Base-by-base conservation (phyloP, 1,284 basidiomycete genomes). In the Inonotus hispidus region DNA sequence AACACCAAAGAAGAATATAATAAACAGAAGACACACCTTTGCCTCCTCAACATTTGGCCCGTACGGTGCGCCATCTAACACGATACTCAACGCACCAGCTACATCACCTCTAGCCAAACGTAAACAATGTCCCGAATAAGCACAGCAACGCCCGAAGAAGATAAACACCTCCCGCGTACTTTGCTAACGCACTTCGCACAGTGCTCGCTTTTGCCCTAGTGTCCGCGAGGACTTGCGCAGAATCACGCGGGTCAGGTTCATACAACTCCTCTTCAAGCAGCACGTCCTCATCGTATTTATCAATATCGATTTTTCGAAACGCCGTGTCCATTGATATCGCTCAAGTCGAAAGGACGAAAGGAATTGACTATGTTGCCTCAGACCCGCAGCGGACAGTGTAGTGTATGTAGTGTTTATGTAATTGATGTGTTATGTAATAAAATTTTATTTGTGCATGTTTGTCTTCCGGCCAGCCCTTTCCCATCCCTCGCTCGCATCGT, bases 221-320 rank as follows among this genome's bases (percentile, higher is more conserved):
- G 62, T 95, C 90, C 46, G 79, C 79, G 52, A 92, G 72, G 29
- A 90, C 87, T 66, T 91, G 86, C 0, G 82, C 77, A 0, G 93
- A 85, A 56, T 87, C 84, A 61, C 94, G 82, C 13, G 92, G 88
- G 71, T 98, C 95, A 1, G 91, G 82, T 55, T 93, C 90, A 71
- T 90, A 94, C 38, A 98, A 82, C 69, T 98, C 93, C 35, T 82
- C 83, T 63, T 95, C 91, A 52, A 87, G 82, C 14, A 98, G 77
- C 16, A 87, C 83, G 69, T 98, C 96, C 73, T 98, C 95, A 71
- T 98, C 96, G 76, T 87, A 95, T 55, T 80, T 82, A 77, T 98
- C 95, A 68, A 98, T 92, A 75, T 98, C 90, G 77, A 98, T 95
- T 76, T 95, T 95, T 66, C 95, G 82, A 75, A 94, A 97, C 64